Evolutionary conservation across 306 rosid genomes (phyloP).

Genomic region (Styphnolobium japonicum): DNA sequence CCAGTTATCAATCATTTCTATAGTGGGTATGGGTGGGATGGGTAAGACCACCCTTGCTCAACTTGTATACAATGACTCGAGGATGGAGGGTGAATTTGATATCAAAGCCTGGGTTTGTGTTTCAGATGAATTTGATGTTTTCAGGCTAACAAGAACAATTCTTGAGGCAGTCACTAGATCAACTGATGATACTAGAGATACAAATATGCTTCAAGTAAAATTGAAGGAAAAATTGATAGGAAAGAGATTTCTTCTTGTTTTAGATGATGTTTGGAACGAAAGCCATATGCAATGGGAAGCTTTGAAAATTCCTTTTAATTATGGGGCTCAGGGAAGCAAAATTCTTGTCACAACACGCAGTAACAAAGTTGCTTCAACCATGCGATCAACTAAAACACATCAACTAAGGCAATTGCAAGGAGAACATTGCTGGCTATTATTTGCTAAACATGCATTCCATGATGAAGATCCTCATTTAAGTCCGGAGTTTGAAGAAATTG

Average conservation of each 20-base stretch:
- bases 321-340: neutral
- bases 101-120: neutral
- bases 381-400: neutral
- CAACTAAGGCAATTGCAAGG: neutral
- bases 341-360: conserved; percentile 26
- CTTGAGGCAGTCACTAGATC: neutral
- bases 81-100: neutral
- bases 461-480: neutral
- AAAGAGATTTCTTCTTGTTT: conserved; percentile 25
- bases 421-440: conserved; percentile 24
- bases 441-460: conserved; percentile 21
- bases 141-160: neutral
- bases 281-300: conserved; percentile 3
- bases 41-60: neutral
- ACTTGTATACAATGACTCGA: neutral
- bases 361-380: neutral
- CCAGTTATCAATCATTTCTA: neutral
- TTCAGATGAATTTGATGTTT: neutral
- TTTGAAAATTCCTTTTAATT: neutral
- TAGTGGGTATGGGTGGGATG: neutral
- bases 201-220: neutral
- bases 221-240: neutral
- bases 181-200: neutral
- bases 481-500: neutral
- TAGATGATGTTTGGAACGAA: conserved; percentile 37